These are phyloP conservation scores for Eutrema yunnanense DNA, from an alignment of 345 rosid genomes.

Conservation along the genomic window DNA sequence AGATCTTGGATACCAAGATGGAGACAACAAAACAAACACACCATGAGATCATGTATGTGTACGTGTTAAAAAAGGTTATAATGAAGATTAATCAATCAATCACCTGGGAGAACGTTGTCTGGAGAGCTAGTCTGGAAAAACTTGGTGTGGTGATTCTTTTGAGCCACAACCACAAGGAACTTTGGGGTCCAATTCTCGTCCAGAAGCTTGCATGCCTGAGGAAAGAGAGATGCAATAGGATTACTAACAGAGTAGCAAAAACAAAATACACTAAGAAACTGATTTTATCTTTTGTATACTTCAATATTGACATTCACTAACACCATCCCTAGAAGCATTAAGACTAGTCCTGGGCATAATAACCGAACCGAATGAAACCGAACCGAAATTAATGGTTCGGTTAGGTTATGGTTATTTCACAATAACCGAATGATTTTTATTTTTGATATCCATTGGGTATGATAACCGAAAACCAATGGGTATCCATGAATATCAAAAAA, in stretches of 20 bases:
- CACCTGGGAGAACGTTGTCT: conserved; percentile 90
- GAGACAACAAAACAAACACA: neutral
- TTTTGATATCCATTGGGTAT: no score
- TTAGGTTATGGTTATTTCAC: no score
- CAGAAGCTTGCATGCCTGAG: conserved; percentile 68
- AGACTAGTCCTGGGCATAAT: no score
- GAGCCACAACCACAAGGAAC: conserved; percentile 76
- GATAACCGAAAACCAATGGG: no score
- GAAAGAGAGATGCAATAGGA: neutral
- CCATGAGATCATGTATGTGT: neutral
- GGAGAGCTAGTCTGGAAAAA: conserved; percentile 54
- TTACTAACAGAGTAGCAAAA: neutral
- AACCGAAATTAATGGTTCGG: no score
- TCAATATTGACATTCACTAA: conserved; percentile 70
- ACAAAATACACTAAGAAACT: neutral
- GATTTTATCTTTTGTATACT: neutral
- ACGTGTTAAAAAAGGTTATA: neutral
- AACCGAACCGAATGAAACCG: no score
- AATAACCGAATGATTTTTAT: no score
- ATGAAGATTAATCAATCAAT: neutral
- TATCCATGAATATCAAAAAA: no score
- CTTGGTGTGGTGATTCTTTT: conserved; percentile 90
- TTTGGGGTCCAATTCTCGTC: conserved; percentile 60
- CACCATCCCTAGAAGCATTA: conserved; percentile 65
- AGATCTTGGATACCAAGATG: no score